Base-by-base conservation (phyloP, 2,329 filamentous ascomycete genomes). In the Botrytis paeoniae region DNA sequence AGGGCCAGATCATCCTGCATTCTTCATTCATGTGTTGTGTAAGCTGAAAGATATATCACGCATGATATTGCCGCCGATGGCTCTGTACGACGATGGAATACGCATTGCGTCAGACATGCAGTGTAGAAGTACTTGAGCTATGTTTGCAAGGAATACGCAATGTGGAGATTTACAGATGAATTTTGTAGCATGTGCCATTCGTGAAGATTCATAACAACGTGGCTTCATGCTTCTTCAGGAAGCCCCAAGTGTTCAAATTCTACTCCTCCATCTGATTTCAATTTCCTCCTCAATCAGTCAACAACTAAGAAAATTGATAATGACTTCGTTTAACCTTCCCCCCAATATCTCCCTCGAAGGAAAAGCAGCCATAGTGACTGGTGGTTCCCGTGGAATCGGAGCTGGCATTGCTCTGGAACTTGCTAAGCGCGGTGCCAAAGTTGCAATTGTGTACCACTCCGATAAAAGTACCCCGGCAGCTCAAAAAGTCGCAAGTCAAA, bases 371-470 rank as follows among this genome's bases (percentile, higher is more conserved):
- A 63, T 76, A 57, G 71, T 83, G 63, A 74, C 79, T 54, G 81
- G 80, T 61, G 84, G 83, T 72, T 85, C 85, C 73, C 87, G 87
- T 74, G 88, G 88, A 74, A 89, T 90, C 76, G 89, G 88, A 51
- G 83, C 85, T 68, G 86, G 87, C 73, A 87, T 87, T 69, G 87
- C 87, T 75, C 84, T 86, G 73, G 85, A 86, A 75, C 85, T 89
- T 59, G 86, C 85, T 78, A 82, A 83, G 75, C 85, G 85, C 71
- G 88, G 88, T 45, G 86, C 86, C 77, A 85, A 82, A 74, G 85
- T 90, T 63, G 82, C 89, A 63, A 83, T 90, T 75, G 89, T 89
- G 81, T 89, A 89, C 81, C 79, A 81, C 54, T 83, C 82, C 51
- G 51, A 57, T 57, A 57, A 57, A 14, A 84, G 88, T 78, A 73